Evolutionary conservation across 2,329 filamentous ascomycete species (phyloP), one percentile per base, ranked within the genome.

Genomic region (Alternaria rosae): DNA sequence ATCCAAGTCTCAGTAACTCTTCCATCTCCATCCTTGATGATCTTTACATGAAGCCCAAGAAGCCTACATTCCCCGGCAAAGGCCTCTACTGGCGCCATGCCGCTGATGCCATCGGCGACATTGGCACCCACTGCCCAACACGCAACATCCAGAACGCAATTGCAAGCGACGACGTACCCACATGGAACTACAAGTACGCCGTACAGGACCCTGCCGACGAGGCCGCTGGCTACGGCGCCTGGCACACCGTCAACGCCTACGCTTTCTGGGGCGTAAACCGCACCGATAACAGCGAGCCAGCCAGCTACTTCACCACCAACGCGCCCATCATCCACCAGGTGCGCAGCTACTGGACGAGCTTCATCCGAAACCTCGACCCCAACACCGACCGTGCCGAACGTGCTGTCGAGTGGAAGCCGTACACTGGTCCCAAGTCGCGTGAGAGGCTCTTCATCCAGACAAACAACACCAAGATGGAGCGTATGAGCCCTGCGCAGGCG

Each of bases 331-430:
- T 91, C 1, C 82, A 86, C 0, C 78, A 90, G 0, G 85, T 91
- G 26, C 89, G 92, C 71, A 85, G 83, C 0, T 94, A 93, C 76
- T 93, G 90, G 90, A 87, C 88, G 2, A 91, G 88, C 66, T 94
- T 94, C 73, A 88, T 94, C 62, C 80, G 86, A 25, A 83, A 82
- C 0, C 83, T 88, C 38, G 82, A 94, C 74, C 91, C 91, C 0
- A 94, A 93, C 72, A 81, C 69, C 15, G 78, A 83, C 57, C 82
- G 86, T 9, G 65, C 77, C 44, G 38, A 64, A 0, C 83, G 82
- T 0, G 81, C 81, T 44, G 85, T 86, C 4, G 76, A 77, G 57
- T 90, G 88, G 88, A 76, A 80, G 63, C 73, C 76, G 5, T 88
- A 83, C 74, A 71, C 67, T 50, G 69, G 73, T 20, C 67, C 62